Conservation (phyloP, 257 asterid species). For the Misopates orontium region DNA sequence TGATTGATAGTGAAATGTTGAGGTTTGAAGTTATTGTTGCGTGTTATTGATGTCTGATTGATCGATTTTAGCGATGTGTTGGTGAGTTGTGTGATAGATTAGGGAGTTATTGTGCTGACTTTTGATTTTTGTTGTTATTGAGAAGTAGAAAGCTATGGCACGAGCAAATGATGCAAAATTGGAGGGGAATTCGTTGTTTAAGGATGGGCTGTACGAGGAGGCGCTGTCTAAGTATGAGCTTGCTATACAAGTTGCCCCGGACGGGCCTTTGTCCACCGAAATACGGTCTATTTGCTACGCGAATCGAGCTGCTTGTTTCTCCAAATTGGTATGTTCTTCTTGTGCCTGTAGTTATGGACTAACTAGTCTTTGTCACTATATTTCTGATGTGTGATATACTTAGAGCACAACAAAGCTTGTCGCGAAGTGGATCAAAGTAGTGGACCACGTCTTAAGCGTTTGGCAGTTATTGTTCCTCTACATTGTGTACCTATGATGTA, state of each 20-base stretch:
- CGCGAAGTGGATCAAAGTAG: too few relatives aligned
- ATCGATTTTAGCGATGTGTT: neutral
- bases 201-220: constrained; percentile 66
- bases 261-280: constrained; percentile 60
- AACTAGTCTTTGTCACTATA: neutral
- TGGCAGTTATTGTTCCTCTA: neutral
- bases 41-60: constrained; percentile 9
- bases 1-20: neutral
- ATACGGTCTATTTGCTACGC: constrained; percentile 76
- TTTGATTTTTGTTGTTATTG: constrained; percentile 23
- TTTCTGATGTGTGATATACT: constrained; percentile 4
- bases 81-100: neutral
- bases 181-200: constrained; percentile 78
- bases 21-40: constrained; percentile 11
- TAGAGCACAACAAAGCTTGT: neutral
- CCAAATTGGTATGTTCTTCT: constrained; percentile 60
- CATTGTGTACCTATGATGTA: neutral
- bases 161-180: constrained; percentile 67
- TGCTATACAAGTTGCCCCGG: constrained; percentile 68
- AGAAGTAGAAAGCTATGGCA: constrained; percentile 59
- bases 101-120: constrained; percentile 7
- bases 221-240: constrained; percentile 75
- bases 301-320: constrained; percentile 89
- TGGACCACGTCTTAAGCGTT: neutral
- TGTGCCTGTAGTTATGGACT: neutral